phyloP scores from a whole-genome alignment of 2,329 filamentous ascomycete species.

The Beauveria sp. region DNA sequence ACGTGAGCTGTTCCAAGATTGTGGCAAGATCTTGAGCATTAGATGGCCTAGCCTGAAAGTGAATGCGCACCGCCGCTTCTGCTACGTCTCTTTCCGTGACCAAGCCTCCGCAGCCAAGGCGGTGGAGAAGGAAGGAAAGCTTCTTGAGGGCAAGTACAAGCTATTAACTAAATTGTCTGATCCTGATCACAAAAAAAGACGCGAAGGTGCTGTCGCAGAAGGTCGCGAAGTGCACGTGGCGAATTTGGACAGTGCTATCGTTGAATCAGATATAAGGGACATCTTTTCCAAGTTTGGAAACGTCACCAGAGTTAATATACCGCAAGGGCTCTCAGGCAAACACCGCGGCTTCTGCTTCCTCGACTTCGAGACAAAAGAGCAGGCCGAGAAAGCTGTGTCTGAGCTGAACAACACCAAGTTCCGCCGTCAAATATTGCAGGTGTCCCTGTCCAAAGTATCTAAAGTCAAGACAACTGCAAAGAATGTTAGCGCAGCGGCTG shows the following conservation, averaged over 20 bases:
- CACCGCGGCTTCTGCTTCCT: conserved; percentile 76
- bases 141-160: conserved; percentile 59
- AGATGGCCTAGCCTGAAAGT: conserved; percentile 87
- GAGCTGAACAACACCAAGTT: conserved; percentile 66
- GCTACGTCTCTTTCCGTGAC: conserved; percentile 84
- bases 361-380: conserved; percentile 62
- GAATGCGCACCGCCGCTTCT: conserved; percentile 85
- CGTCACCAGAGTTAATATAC: conserved; percentile 64
- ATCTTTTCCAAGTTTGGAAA: conserved; percentile 70
- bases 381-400: conserved; percentile 57
- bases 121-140: conserved; percentile 61
- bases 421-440: conserved; percentile 58
- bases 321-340: conserved; percentile 58
- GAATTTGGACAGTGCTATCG: conserved; percentile 54
- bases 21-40: conserved; percentile 75
- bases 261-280: conserved; percentile 61
- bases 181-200: conserved; percentile 67
- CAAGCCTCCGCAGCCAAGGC: conserved; percentile 62
- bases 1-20: conserved; percentile 60
- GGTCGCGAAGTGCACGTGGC: conserved; percentile 77
- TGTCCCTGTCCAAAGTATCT: conserved; percentile 50
- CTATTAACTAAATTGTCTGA: conserved; percentile 79
- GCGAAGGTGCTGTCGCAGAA: conserved; percentile 75
- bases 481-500: conserved; percentile 26
- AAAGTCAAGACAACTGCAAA: conserved; percentile 51